Conservation (phyloP, 2,329 filamentous ascomycete species). For the Paracoccidioides lutzii region DNA sequence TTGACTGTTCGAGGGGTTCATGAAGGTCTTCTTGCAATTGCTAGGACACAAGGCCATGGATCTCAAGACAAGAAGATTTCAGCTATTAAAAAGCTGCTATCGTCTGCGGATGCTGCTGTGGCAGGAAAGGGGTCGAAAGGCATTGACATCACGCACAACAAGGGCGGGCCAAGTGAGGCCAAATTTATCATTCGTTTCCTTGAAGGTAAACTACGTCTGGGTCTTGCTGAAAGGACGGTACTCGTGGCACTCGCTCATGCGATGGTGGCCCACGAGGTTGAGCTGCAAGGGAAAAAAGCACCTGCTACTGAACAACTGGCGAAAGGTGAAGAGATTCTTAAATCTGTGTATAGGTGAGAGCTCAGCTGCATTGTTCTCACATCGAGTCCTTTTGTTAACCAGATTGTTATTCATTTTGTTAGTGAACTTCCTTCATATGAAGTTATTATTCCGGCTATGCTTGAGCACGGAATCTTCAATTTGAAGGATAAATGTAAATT, state of each 20-base stretch:
- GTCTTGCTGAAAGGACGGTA: slow-evolving; percentile 83
- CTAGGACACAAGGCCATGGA: slow-evolving; percentile 72
- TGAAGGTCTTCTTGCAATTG: slow-evolving; percentile 75
- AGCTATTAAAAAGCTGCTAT: slow-evolving; percentile 91
- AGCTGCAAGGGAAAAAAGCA: slow-evolving; percentile 51
- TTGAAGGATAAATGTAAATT: slow-evolving; percentile 78
- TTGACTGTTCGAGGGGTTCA: slow-evolving; percentile 79
- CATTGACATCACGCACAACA: slow-evolving; percentile 79
- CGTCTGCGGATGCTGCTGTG: slow-evolving; percentile 64
- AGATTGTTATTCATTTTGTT: neutral
- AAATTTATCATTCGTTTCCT: slow-evolving; percentile 89
- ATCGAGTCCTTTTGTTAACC: neutral
- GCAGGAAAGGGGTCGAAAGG: slow-evolving; percentile 51
- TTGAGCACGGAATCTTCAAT: slow-evolving; percentile 73
- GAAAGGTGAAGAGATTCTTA: slow-evolving; percentile 72
- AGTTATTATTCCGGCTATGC: slow-evolving; percentile 79
- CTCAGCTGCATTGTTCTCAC: neutral
- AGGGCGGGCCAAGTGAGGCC: slow-evolving; percentile 85
- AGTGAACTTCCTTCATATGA: slow-evolving; percentile 93
- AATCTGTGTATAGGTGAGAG: slow-evolving; percentile 71
- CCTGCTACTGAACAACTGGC: slow-evolving; percentile 66
- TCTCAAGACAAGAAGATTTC: slow-evolving; percentile 85
- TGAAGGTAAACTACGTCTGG: slow-evolving; percentile 85
- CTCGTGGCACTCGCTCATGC: slow-evolving; percentile 84
- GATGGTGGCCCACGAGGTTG: slow-evolving; percentile 68